Evolutionary conservation across 345 rosid genomes (phyloP), one percentile per base, ranked within the genome.

Genomic region (Dimocarpus longan): DNA sequence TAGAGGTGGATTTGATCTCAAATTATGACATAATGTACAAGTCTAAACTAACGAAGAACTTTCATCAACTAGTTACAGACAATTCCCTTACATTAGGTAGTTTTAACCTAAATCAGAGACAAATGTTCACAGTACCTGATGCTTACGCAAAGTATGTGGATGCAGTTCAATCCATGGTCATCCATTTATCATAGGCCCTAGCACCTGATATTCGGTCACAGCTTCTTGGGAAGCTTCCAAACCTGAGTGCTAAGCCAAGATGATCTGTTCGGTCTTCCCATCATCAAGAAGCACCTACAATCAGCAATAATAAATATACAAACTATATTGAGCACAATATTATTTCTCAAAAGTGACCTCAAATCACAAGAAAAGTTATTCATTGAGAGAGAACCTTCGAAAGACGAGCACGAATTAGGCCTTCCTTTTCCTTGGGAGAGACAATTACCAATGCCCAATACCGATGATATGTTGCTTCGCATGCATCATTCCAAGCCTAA

Each of bases 391-490:
- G 75, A 75, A 93, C 98, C 98, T 92, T 93, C 39, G 95, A 89
- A 82, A 95, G 91, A 73, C 93, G 95, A 84, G 95, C 95, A 73
- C 70, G 68, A 80, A 95, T 87, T 64, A 90, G 32, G 75, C 98
- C 98, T 86, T 92, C 90, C 75, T 90, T 93, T 72, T 93, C 92
- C 84, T 81, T 89, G 60, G 98, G 98, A 81, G 85, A 84, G 79
- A 97, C 98, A 70, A 95, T 95, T 76, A 95, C 97, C 83, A 95
- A 82, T 48, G 93, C 98, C 98, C 98, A 95, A 67, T 86, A 88
- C 32, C 91, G 84, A 86, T 92, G 97, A 79, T 83, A 92, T 84
- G 74, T 93, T 11, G 87, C 91, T 80, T 89, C 82, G 65, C 95
- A 91, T 6, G 98, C 93, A 87, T 87, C 86, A 87, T 89, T 85